Evolutionary conservation across 345 rosid species (phyloP), one percentile per base, ranked within the genome.

Genomic region (Moricandia moricandioides): DNA sequence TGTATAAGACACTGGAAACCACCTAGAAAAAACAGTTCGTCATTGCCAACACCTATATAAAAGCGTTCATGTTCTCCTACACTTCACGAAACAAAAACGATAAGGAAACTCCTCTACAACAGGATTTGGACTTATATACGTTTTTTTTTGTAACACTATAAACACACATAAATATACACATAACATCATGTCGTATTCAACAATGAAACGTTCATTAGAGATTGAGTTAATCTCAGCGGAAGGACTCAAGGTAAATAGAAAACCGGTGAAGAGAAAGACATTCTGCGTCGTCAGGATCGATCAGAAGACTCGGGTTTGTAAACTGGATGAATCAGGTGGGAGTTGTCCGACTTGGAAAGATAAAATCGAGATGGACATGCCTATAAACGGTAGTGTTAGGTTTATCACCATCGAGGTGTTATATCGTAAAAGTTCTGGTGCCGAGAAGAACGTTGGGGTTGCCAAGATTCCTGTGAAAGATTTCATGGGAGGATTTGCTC

Each of bases 261-360:
- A 80, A 78, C 69, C 83, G 0, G 8, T 70, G 68, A 84, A 82
- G 61, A 85, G 70, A 62, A 83, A 85, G 24, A 54, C 87, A 5
- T 81, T 14, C 27, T 83, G 76, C 4, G 27, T 58, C 16, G 84
- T 82, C 4, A 75, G n/a, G 31, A 37, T 68, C 16, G 88, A 85
- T 7, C 61, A 80, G 3, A 51, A 80, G 17, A 10, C 0, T 10
- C 7, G 4, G 9, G n/a, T 24, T 1, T 86, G 88, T 0, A 74
- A 26, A 55, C 11, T 52, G 0, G 88, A 85, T 1, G 63, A 27
- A 0, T 9, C 56, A 4, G 87, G 91, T 9, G 91, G 90, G 8
- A 71, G 83, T 30, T 47, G 64, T 2, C 97, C 92, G 10, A 37
- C 79, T 0, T 91, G 97, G 97, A 89, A 85, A 45, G 71, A 87